Conservation (phyloP, 2,329 filamentous ascomycete species). For the Lecanicillium sp. region DNA sequence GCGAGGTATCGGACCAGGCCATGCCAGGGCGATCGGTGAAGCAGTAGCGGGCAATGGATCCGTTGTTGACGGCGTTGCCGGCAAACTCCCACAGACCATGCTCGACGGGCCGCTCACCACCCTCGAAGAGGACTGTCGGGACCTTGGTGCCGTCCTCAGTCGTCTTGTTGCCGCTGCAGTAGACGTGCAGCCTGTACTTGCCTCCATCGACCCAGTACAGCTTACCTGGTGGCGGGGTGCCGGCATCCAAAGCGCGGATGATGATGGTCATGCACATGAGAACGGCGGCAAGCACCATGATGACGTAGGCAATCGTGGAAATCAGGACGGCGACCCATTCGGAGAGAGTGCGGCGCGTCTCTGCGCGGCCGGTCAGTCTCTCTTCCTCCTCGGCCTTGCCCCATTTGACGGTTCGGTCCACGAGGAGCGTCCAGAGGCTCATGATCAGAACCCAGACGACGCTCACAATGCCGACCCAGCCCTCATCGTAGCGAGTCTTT, state of each 20-base stretch:
- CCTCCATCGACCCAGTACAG: conserved; percentile 73
- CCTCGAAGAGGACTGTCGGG: conserved; percentile 83
- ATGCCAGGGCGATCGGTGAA: conserved; percentile 91
- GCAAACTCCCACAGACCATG: conserved; percentile 74
- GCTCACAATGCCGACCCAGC: conserved; percentile 83
- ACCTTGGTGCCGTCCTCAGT: conserved; percentile 41
- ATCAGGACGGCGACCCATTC: conserved; percentile 80
- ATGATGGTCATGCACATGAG: conserved; percentile 75
- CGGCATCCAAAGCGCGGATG: conserved; percentile 71
- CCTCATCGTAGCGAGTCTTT: conserved; percentile 72
- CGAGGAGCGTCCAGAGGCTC: conserved; percentile 68
- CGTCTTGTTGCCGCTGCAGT: conserved; percentile 67
- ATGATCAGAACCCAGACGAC: conserved; percentile 76
- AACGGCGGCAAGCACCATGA: conserved; percentile 61
- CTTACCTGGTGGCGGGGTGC: conserved; percentile 64
- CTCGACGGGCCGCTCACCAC: conserved; percentile 72
- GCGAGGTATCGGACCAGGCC: conserved; percentile 82
- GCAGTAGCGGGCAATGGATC: conserved; percentile 82
- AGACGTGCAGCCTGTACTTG: conserved; percentile 82
- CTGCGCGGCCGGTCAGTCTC: conserved; percentile 78
- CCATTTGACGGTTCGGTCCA: conserved; percentile 79
- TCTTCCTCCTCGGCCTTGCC: conserved; percentile 92
- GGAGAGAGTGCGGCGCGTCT: conserved; percentile 70
- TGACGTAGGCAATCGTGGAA: conserved; percentile 62
- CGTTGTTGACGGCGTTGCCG: conserved; percentile 66